Base-by-base conservation (phyloP, 2,329 filamentous ascomycete species). In the Aspergillus clavatus region DNA sequence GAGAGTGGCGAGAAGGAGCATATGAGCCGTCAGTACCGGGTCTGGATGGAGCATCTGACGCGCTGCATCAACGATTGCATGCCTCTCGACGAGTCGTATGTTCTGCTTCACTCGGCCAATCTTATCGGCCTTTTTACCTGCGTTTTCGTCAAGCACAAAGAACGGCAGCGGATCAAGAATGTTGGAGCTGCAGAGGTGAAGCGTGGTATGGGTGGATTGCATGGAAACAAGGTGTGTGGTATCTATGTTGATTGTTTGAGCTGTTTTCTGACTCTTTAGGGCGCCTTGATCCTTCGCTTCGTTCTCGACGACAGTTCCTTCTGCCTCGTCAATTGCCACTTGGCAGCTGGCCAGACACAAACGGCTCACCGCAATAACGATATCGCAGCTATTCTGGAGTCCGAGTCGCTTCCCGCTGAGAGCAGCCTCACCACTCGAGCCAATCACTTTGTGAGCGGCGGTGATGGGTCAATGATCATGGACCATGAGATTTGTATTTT, bases 401-500 rank as follows among this genome's bases (percentile, higher is more conserved):
- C 84, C 2, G 76, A 79, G 16, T 75, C 87, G 5, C 75, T 98
- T n/a, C 86, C 88, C 0, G 67, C 76, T 0, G 86, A 93, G 62
- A 76, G 77, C 35, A 86, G 90, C 53, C 72, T 81, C 0, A 76
- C 72, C 3, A 74, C 79, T 4, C 80, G 89, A 5, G 77, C 86
- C 28, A 87, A 95, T 64, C 86, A 82, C 52, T 98, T 85, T 61
- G 80, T 89, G 5, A 87, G 89, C 21, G 93, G 93, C n/a, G 93
- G 93, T 36, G 93, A 98, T 63, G 93, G 93, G 5, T 84, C 83
- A 31, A 89, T 96, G 84, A 87, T 98, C 47, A 76, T 97, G 46
- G 93, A 98, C 61, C 93, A 98, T 62, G 93, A 98, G 69, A 85
- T 98, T n/a, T 96, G 91, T 66, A 82, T 98, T 38, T 72, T 97